Evolutionary conservation across 345 rosid species (phyloP).

Genomic region (Boechera stricta): DNA sequence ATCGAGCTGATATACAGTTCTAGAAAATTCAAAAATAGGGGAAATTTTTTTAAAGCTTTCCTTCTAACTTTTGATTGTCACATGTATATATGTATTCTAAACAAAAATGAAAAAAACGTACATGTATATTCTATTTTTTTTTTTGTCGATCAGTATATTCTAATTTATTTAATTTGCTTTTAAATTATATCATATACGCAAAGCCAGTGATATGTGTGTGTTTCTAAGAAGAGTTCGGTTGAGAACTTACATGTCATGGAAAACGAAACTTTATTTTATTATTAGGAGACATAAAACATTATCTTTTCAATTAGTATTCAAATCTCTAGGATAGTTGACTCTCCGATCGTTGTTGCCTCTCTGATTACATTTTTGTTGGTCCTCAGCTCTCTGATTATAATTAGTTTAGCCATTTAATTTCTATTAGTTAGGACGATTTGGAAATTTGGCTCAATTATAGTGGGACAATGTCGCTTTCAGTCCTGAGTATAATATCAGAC

Average conservation of each 20-base stretch:
- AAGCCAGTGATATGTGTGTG: background rate
- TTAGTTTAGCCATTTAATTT: background rate
- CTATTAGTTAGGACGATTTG: background rate
- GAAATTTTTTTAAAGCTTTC: no score
- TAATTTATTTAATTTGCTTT: background rate
- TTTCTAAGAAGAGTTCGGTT: background rate
- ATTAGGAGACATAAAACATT: background rate
- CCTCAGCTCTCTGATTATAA: background rate
- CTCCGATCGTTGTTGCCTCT: background rate
- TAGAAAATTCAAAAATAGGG: no score
- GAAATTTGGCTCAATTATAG: constrained; percentile 27
- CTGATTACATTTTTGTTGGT: background rate
- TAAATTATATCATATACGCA: no score
- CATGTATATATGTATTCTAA: no score
- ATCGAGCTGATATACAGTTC: no score
- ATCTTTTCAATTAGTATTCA: background rate
- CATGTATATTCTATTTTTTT: no score
- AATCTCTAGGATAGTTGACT: background rate
- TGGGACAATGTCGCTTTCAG: constrained; percentile 34
- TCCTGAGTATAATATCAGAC: background rate
- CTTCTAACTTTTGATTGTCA: no score
- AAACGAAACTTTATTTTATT: background rate
- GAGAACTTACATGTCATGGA: background rate
- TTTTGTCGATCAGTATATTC: background rate
- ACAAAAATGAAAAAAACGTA: background rate